Percentiles rank a stretch among this genome's conserved stretches.
phyloP scores from a whole-genome alignment of 2,329 filamentous ascomycete species.

The Lasiodiplodia hormozganensis region DNA sequence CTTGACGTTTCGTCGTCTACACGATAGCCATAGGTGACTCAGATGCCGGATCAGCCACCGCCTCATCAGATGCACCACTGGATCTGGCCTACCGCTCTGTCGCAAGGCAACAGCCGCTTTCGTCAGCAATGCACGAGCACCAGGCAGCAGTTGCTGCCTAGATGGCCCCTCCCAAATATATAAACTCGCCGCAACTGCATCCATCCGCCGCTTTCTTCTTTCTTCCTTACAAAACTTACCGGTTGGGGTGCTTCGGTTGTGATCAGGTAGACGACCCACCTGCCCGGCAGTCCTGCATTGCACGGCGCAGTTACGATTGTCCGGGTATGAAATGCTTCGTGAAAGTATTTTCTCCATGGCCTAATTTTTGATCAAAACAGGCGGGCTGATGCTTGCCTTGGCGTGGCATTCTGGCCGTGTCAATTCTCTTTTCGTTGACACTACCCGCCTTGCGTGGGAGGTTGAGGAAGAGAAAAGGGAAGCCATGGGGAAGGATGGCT shows the following conservation, averaged over 20 bases:
- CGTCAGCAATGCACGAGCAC: neutral
- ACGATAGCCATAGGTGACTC: neutral
- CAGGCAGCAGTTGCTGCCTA: neutral
- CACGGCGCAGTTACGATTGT: neutral
- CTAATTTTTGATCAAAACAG: constrained; percentile 4
- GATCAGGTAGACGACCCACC: constrained; percentile 1
- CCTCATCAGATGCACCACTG: neutral
- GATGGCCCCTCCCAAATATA: neutral
- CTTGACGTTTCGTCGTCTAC: neutral
- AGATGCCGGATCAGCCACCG: neutral
- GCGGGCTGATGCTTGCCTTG: neutral
- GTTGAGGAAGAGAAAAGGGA: neutral
- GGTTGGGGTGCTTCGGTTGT: neutral
- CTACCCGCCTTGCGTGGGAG: constrained; percentile 2
- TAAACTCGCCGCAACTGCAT: neutral
- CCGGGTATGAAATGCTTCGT: neutral
- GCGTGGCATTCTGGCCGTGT: neutral
- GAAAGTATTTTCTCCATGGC: neutral
- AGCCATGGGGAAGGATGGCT: neutral
- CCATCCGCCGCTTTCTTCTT: neutral
- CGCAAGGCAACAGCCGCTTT: neutral
- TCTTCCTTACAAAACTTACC: neutral
- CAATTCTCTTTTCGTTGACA: constrained; percentile 4
- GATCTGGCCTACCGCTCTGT: neutral
- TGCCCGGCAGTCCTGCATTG: constrained; percentile 2